Base-by-base conservation (phyloP, 495 filamentous ascomycete species). In the Terfezia boudieri region DNA sequence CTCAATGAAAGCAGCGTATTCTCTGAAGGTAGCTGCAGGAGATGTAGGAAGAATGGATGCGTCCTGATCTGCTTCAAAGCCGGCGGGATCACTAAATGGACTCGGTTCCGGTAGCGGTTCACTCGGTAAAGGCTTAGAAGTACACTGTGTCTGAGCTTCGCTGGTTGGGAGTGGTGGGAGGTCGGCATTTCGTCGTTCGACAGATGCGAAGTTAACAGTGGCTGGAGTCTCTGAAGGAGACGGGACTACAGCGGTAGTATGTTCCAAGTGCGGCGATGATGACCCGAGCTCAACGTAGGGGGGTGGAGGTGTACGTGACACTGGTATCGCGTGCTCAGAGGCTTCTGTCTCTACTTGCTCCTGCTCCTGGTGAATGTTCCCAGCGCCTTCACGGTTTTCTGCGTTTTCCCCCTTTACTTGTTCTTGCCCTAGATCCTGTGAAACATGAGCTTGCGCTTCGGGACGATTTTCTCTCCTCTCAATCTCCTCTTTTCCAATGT, bases 1-100 rank as follows among this genome's bases (percentile, higher is more conserved):
- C 56, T 83, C 78, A 55, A 76, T 71, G 49, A 65, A 59, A 14
- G 59, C 53, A 20, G 61, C 59, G 38, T 65, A 65, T 53, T 65
- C 63, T 37, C 54, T 60, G 48, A 65, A 62, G 22, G 59, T 65
- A 10, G 62, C 61, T 32, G 7, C 26, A 32, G 26, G 26, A 32
- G 26, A 32, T 32, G 4, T 32, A 20, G 41, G 41, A 14, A 14
- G 12, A 20, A 9, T 20, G 14, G 41, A 14, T 14, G 12, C 4
- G 8, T 14, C 17, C 14, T 14, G 14, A 0, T 46, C 14, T 20
- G 12, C 14, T 46, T 46, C 41, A 14, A 14, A 14, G 3, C 2
- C 14, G 12, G 41, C 17, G 12, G 41, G 41, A 20, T 46, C 41
- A 46, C 41, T 46, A 20, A 46, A 46, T 46, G 41, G 41, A 20